Percentiles rank a stretch among this genome's conserved stretches.
phyloP scores from a whole-genome alignment of 495 filamentous ascomycete genomes.

The Podospora pseudocomata region DNA sequence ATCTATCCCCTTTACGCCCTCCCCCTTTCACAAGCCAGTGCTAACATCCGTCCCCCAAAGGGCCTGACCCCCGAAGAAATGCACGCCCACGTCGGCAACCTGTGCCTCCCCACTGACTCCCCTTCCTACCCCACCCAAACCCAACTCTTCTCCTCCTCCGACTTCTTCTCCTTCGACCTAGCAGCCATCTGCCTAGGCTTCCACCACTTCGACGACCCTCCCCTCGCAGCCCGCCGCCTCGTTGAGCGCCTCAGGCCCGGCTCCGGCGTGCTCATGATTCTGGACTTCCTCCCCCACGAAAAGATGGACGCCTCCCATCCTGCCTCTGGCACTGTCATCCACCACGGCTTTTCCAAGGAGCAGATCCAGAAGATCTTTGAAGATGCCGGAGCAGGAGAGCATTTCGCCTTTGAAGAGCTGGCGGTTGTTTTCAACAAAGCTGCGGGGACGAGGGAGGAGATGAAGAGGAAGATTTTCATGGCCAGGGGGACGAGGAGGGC shows the following conservation, averaged over 20 bases:
- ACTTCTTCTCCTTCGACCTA: conserved; percentile 60
- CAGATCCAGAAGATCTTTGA: conserved; percentile 52
- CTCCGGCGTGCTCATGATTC: conserved; percentile 57
- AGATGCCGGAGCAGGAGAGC: conserved; percentile 45
- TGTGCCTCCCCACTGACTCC: conserved; percentile 33
- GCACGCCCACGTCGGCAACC: conserved; percentile 57
- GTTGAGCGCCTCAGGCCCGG: conserved; percentile 57
- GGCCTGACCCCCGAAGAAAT: conserved; percentile 49
- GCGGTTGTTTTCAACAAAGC: conserved; percentile 26
- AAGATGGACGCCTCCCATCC: conserved; percentile 26
- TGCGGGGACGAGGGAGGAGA: conserved; percentile 11
- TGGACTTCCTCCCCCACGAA: conserved; percentile 57
- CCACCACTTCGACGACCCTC: conserved; percentile 68
- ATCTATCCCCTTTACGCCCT: neutral
- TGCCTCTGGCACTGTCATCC: conserved; percentile 42
- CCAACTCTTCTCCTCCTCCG: conserved; percentile 37
- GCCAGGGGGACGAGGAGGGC: conserved; percentile 26
- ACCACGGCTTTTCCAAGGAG: conserved; percentile 55
- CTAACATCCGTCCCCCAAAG: conserved; percentile 18
- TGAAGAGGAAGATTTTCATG: conserved; percentile 25
- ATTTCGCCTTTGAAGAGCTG: conserved; percentile 42
- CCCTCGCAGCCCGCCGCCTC: conserved; percentile 52
- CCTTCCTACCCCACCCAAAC: conserved; percentile 37
- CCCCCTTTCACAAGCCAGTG: neutral
- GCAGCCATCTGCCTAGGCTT: conserved; percentile 62